Conservation (phyloP, 345 rosid genomes). For the Citrus unshiu region DNA sequence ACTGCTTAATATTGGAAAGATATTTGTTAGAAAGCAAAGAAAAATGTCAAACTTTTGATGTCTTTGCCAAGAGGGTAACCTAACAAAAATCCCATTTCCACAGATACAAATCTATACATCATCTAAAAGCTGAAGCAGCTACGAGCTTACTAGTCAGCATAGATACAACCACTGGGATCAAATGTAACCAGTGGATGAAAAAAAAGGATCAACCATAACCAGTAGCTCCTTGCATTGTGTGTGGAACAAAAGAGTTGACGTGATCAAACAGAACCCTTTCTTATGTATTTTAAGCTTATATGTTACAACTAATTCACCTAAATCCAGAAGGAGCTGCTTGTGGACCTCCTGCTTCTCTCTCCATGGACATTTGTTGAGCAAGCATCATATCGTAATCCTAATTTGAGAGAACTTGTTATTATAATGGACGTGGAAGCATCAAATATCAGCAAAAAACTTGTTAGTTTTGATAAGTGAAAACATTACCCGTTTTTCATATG, state of each 20-base stretch:
- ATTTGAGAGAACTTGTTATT: constrained; percentile 3
- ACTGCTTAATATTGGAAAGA: neutral
- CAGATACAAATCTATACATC: neutral
- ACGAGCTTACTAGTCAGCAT: neutral
- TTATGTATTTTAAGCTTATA: neutral
- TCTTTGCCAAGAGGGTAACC: neutral
- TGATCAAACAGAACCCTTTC: neutral
- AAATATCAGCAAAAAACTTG: constrained; percentile 10
- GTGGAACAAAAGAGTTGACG: neutral
- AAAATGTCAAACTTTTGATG: neutral
- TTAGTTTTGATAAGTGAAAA: neutral
- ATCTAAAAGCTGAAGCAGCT: neutral
- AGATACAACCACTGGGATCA: neutral
- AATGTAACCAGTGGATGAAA: neutral
- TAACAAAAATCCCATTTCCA: neutral
- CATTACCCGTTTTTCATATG: constrained; percentile 63
- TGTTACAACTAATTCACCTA: constrained; percentile 33
- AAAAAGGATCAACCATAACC: neutral
- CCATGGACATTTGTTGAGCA: constrained; percentile 62
- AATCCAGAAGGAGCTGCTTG: constrained; percentile 53
- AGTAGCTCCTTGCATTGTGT: neutral
- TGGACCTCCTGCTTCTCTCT: constrained; percentile 55
- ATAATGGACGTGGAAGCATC: neutral
- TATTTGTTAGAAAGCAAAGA: neutral
- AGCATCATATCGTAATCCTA: constrained; percentile 73